Percentiles rank a stretch among this genome's conserved stretches.
phyloP scores from a whole-genome alignment of 2,329 filamentous ascomycete genomes.

The Calonectria hawksworthii region DNA sequence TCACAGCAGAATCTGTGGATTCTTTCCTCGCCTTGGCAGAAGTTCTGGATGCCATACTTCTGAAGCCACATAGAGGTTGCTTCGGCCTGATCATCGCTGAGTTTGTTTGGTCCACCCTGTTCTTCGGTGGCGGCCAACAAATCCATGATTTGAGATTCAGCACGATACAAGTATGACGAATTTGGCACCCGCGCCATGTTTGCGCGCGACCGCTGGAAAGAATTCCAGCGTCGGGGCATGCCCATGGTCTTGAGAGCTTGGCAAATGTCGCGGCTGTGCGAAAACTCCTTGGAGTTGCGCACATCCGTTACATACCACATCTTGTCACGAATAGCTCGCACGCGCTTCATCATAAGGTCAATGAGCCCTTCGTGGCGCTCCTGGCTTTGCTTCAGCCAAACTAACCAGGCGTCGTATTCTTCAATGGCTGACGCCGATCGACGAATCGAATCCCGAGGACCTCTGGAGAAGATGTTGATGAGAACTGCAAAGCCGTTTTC shows the following conservation, averaged over 20 bases:
- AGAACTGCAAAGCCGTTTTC: conserved; percentile 79
- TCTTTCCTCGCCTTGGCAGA: conserved; percentile 93
- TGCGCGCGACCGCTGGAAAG: conserved; percentile 64
- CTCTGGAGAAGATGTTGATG: conserved; percentile 80
- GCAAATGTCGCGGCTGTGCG: conserved; percentile 88
- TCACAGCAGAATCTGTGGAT: conserved; percentile 96
- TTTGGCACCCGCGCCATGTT: conserved; percentile 62
- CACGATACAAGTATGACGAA: conserved; percentile 80
- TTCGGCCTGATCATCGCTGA: conserved; percentile 95
- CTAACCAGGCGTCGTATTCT: conserved; percentile 85
- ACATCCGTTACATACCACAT: conserved; percentile 99
- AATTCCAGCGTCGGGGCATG: conserved; percentile 69
- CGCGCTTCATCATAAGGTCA: conserved; percentile 79
- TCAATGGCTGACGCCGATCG: conserved; percentile 80
- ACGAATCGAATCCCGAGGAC: conserved; percentile 77
- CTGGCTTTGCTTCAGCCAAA: conserved; percentile 86
- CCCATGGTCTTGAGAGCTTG: conserved; percentile 94
- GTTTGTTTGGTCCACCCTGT: conserved; percentile 92
- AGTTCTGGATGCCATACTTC: conserved; percentile 87
- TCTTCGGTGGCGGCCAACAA: conserved; percentile 85
- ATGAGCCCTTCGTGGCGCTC: conserved; percentile 82
- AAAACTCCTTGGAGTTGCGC: conserved; percentile 88
- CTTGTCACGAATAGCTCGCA: conserved; percentile 88
- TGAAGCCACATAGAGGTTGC: conserved; percentile 87
- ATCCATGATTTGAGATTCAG: conserved; percentile 88